Evolutionary conservation across 352 stramenopile species (phyloP).

Genomic region (Pythium brachiatum): DNA sequence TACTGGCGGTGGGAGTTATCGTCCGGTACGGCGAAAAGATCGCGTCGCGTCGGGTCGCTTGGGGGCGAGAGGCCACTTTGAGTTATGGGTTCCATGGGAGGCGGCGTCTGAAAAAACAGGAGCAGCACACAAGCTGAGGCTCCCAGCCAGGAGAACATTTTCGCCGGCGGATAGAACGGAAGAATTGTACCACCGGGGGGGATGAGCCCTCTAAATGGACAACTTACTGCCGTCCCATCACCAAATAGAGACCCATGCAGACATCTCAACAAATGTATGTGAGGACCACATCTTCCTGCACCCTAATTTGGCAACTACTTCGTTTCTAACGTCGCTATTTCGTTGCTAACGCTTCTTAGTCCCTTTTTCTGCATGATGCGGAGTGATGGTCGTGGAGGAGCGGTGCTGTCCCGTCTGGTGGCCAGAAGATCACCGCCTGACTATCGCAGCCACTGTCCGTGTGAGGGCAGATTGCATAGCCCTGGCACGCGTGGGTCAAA

Average conservation of each 20-base stretch:
- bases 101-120: neutral
- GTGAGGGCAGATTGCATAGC: neutral
- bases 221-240: constrained; percentile 7
- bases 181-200: constrained; percentile 3
- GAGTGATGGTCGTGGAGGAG: constrained; percentile 5
- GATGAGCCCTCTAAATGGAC: neutral
- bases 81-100: constrained; percentile 3
- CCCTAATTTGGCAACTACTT: constrained; percentile 11
- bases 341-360: neutral
- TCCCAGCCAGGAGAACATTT: constrained; percentile 19
- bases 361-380: neutral
- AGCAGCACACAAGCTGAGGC: neutral
- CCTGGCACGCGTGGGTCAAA: neutral
- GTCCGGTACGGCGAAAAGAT: neutral
- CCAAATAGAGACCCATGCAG: constrained; percentile 26
- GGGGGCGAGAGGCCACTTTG: constrained; percentile 12
- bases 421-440: constrained; percentile 15
- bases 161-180: constrained; percentile 17
- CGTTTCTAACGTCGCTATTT: too few species aligned
- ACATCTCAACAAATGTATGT: constrained; percentile 17
- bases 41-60: neutral
- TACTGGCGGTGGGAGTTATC: neutral
- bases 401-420: constrained; percentile 20
- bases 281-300: neutral
- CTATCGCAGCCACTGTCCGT: constrained; percentile 4